Evolutionary conservation across 495 filamentous ascomycete genomes (phyloP).

Genomic region (Neurospora sp.): DNA sequence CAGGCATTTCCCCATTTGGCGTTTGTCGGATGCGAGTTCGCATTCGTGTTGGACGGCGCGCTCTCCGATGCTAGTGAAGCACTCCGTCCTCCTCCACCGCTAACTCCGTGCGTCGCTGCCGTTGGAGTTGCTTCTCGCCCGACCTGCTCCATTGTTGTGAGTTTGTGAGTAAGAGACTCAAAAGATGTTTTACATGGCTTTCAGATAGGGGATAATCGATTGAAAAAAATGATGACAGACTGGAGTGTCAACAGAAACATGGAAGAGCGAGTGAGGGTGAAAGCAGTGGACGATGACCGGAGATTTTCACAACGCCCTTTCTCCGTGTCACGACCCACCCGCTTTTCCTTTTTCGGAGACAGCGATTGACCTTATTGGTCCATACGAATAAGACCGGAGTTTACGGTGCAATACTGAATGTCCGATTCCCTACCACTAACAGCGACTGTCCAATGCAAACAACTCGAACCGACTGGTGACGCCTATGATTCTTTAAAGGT

Average conservation of each 20-base stretch:
- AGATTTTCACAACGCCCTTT: neutral
- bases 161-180: neutral
- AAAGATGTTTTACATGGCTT: neutral
- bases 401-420: neutral
- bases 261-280: neutral
- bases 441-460: neutral
- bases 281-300: neutral
- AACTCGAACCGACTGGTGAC: neutral
- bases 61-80: neutral
- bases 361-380: neutral
- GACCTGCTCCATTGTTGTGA: neutral
- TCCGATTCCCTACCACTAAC: neutral
- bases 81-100: neutral
- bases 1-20: slow-evolving; percentile 2
- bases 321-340: neutral
- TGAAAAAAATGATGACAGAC: neutral
- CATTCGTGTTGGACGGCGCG: neutral
- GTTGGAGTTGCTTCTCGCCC: neutral
- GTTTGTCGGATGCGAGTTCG: neutral
- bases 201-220: neutral
- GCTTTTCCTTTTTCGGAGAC: neutral
- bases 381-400: neutral
- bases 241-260: neutral
- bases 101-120: neutral
- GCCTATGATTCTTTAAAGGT: neutral